phyloP scores from a whole-genome alignment of 805 yeast species.

The Zygosaccharomyces bailii region DNA sequence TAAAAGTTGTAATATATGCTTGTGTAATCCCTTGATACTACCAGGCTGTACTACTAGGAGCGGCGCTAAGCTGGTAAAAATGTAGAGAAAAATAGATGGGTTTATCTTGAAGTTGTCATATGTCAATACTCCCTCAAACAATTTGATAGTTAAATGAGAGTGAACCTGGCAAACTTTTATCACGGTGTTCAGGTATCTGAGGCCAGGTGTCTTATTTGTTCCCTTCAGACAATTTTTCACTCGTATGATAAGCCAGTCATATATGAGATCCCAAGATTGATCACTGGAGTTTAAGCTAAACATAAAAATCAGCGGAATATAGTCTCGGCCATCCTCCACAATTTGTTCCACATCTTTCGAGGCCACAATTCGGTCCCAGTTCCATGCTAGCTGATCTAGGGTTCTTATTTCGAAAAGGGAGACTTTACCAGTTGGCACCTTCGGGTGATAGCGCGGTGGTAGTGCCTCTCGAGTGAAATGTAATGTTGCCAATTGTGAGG shows the following conservation, averaged over 20 bases:
- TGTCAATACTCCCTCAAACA: conserved; percentile 18
- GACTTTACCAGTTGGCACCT: conserved; percentile 12
- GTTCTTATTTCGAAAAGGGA: conserved; percentile 16
- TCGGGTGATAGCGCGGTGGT: not conserved
- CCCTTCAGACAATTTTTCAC: conserved; percentile 17
- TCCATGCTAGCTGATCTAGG: conserved; percentile 17
- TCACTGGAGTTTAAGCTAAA: conserved; percentile 7
- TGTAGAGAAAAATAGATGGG: conserved; percentile 12
- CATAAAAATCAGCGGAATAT: conserved; percentile 14
- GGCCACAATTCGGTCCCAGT: conserved; percentile 18
- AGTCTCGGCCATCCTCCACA: conserved; percentile 4
- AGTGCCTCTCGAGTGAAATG: not conserved
- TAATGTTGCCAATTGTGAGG: conserved; percentile 9
- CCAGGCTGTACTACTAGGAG: conserved; percentile 7
- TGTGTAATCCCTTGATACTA: conserved; percentile 7
- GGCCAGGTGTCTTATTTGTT: conserved; percentile 1
- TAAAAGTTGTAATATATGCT: conserved; percentile 14
- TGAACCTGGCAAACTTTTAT: conserved; percentile 15
- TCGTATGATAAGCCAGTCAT: conserved; percentile 19
- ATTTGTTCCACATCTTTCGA: conserved; percentile 18
- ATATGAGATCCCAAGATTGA: conserved; percentile 17
- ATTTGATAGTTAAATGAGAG: conserved; percentile 6
- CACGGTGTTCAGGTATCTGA: conserved; percentile 8
- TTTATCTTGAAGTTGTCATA: conserved; percentile 17
- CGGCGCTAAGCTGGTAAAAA: conserved; percentile 15